Evolutionary conservation across 331 rosid species (phyloP), one percentile per base, ranked within the genome.

Genomic region (Malus hybrid): DNA sequence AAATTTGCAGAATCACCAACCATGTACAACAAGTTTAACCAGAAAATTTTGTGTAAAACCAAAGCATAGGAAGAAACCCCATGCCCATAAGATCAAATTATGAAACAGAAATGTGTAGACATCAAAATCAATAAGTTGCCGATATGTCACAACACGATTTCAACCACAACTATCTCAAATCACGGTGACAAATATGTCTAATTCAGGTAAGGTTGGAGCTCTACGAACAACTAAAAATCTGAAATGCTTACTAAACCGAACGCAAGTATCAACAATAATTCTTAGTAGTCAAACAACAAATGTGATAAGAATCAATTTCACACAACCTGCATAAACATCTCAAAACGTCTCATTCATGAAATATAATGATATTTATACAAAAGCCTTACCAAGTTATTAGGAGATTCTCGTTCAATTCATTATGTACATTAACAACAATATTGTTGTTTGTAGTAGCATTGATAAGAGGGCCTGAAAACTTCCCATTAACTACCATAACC

Each of bases 361-460:
- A 36, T 36, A 36, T 1, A 36, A 36, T 2, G 44, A 36, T 36
- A 36, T 8, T 36, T 36, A 36, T 36, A 36, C 44, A 2, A 36
- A 36, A 36, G 44, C 44, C 44, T 36, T 36, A 36, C 44, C 44
- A 36, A 36, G 44, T 8, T 36, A 36, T 36, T 36, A 36, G 44
- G 44, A 36, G 44, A 36, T 36, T 36, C 44, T 36, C 11, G 11
- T 36, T 36, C 44, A 92, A 78, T 13, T 83, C 89, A 72, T 92
- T 92, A 73, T 10, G 52, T 27, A 92, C 97, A 72, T 88, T 90
- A 52, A 90, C 87, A 69, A 65, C 10, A 39, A 88, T 85, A 87
- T 90, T 85, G 76, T 92, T 80, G 78, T 92, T 92, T 11, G 97
- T 94, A 5, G 99, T 90, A 66, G 85, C 88, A 56, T 88, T 94